Evolutionary conservation across 192 early-diverging fungal species (phyloP).

Genomic region (Spinellus fusiger): DNA sequence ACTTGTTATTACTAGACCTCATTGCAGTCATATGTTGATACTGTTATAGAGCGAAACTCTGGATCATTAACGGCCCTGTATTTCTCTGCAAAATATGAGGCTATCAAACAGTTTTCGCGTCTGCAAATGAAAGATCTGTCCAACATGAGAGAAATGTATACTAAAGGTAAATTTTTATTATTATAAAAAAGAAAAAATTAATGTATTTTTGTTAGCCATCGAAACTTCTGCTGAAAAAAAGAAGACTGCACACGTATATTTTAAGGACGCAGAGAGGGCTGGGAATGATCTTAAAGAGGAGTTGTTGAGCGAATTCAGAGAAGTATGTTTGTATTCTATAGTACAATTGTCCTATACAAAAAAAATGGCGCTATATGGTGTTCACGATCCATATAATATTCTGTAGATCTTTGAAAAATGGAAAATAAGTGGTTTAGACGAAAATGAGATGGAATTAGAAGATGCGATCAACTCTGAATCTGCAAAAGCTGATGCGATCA

Average conservation of each 20-base stretch:
- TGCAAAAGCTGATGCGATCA: conserved; percentile 50
- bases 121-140: too few species aligned
- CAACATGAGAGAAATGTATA: conserved; percentile 42
- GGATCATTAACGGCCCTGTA: too few species aligned
- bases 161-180: not conserved
- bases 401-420: conserved; percentile 28
- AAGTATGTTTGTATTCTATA: not conserved
- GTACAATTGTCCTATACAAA: not conserved
- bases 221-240: not conserved
- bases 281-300: not conserved
- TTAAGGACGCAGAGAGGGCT: not conserved
- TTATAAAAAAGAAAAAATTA: not conserved
- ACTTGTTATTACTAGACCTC: too few species aligned
- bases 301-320: conserved; percentile 1
- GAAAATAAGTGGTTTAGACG: conserved; percentile 5
- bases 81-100: too few species aligned
- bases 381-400: too few species aligned
- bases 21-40: too few species aligned
- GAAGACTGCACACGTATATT: not conserved
- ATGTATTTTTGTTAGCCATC: not conserved
- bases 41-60: too few species aligned
- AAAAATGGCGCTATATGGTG: too few species aligned
- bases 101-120: too few species aligned
- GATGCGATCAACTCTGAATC: conserved; percentile 47
- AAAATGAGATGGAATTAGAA: conserved; percentile 60